Conservation (phyloP, 106 monocot genomes). For the Acorus gramineus region DNA sequence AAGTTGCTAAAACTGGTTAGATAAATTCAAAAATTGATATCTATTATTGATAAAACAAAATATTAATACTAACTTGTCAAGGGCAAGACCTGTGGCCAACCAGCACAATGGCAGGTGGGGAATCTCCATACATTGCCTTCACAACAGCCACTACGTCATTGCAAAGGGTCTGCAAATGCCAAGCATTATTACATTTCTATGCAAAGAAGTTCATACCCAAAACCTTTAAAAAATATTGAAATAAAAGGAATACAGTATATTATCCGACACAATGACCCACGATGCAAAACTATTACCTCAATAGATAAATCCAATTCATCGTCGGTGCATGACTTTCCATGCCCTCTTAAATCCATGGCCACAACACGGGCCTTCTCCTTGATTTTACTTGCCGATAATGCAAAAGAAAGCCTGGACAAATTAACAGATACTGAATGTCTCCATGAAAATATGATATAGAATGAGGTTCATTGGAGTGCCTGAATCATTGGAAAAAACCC, state of each 20-base stretch:
- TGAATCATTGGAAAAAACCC: no score
- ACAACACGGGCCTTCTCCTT: slow-evolving; percentile 82
- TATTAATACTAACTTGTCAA: neutral
- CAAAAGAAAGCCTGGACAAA: slow-evolving; percentile 80
- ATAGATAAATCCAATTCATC: slow-evolving; percentile 88
- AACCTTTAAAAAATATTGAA: no score
- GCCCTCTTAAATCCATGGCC: slow-evolving; percentile 90
- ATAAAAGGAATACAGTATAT: no score
- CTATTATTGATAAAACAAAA: no score
- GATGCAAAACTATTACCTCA: slow-evolving; percentile 34
- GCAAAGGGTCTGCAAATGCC: slow-evolving; percentile 59
- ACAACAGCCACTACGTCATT: slow-evolving; percentile 85
- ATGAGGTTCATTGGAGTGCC: no score
- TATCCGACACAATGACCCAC: no score
- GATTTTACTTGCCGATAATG: slow-evolving; percentile 74
- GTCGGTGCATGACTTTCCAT: slow-evolving; percentile 73
- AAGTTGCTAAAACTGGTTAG: no score
- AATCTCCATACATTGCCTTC: slow-evolving; percentile 79
- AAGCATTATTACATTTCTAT: slow-evolving; percentile 1
- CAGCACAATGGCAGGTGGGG: slow-evolving; percentile 90
- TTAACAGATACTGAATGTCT: neutral
- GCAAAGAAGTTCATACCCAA: no score
- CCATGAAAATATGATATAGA: neutral
- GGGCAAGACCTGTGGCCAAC: slow-evolving; percentile 86
- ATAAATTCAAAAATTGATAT: no score